Conservation (phyloP, 495 filamentous ascomycete species). For the Letharia lupina region DNA sequence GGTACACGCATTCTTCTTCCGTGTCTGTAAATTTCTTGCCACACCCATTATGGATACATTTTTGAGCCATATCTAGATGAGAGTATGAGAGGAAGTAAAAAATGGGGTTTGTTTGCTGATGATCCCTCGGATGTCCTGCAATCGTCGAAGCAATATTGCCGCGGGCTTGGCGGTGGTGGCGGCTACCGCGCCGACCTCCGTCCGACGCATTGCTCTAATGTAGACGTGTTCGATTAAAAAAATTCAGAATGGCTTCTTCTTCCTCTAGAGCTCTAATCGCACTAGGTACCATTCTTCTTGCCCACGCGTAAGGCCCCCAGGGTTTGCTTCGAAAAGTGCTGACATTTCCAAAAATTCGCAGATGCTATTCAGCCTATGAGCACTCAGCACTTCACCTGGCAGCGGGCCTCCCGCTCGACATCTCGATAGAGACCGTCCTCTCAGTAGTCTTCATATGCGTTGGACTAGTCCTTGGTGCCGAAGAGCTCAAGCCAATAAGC, state of each 20-base stretch:
- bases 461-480: constrained; percentile 61
- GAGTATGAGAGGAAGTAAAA: not conserved
- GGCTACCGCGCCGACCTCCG: no score
- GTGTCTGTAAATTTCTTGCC: constrained; percentile 78
- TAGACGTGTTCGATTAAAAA: no score
- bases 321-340: constrained; percentile 6
- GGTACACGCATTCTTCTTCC: constrained; percentile 81
- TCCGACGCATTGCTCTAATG: no score
- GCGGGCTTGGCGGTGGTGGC: no score
- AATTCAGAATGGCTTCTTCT: constrained; percentile 15
- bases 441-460: constrained; percentile 57
- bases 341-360: constrained; percentile 28
- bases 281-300: constrained; percentile 58
- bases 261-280: constrained; percentile 37
- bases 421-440: constrained; percentile 56
- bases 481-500: constrained; percentile 64
- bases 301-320: constrained; percentile 49
- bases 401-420: constrained; percentile 54
- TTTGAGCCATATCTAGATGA: constrained; percentile 56
- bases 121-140: not conserved
- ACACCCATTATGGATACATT: constrained; percentile 95
- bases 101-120: not conserved
- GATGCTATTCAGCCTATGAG: constrained; percentile 81
- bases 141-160: not conserved
- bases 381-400: constrained; percentile 54